Evolutionary conservation across 805 yeast species (phyloP), one percentile per base, ranked within the genome.

Genomic region (Zygosaccharomyces lentus): DNA sequence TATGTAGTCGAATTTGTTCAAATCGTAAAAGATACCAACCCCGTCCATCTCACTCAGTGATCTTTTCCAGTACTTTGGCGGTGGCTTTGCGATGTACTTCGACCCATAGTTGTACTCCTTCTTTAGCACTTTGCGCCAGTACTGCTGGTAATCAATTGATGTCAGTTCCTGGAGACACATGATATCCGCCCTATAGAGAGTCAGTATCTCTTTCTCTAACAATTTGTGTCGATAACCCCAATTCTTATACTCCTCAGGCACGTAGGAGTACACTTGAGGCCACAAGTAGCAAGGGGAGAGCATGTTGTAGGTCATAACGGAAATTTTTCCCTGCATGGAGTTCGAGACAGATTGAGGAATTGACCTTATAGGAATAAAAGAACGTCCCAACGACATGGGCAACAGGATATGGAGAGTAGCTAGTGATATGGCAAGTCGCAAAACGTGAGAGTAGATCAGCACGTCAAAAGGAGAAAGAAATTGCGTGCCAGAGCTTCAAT

Each of bases 111-210:
- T 70, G 36, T 57, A 46, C 21, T 60, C 49, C 0, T 56, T 52
- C 36, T 44, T 48, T 47, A 67, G 59, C 46, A 56, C 47, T 4
- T 64, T 58, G 21, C 58, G 52, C 81, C 80, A 76, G 32, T 62
- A 65, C 6, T 57, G 50, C 9, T 64, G 39, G 49, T 71, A 76
- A n/a, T 71, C 69, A 15, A 58, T 58, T 17, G 63, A 55, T 16
- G 77, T 79, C 68, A 77, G 61, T 61, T 77, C 81, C 51, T 77
- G 81, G 47, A 77, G 66, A 56, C 85, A 81, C 81, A 81, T 76
- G 7, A 81, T 73, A 54, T 80, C 85, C 16, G 78, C 73, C 12
- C 54, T 52, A 52, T 74, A 64, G 5, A 45, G 40, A 1, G 58
- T 41, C 36, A 73, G 67, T 23, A 64, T 38, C 42, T 64, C 68